Conservation (phyloP, 2,329 filamentous ascomycete species). For the Alternaria gaisen region DNA sequence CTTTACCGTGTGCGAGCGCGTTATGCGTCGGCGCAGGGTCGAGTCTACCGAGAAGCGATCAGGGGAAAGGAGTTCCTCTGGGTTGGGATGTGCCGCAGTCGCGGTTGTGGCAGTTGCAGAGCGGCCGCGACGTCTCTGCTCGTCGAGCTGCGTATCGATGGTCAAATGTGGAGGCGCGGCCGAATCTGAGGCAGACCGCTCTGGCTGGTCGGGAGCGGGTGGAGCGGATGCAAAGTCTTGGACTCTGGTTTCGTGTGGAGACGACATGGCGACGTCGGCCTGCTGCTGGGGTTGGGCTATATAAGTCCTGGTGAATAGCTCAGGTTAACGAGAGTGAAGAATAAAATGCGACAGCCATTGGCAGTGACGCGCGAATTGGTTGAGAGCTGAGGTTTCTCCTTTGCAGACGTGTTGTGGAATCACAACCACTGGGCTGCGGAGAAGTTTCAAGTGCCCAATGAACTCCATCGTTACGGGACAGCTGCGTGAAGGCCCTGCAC, state of each 20-base stretch:
- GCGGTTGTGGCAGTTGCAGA: slow-evolving; percentile 39
- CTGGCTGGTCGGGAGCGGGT: slow-evolving; percentile 20
- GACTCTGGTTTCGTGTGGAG: slow-evolving; percentile 36
- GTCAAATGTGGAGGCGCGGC: slow-evolving; percentile 25
- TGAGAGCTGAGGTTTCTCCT: background rate
- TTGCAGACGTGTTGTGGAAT: slow-evolving; percentile 1
- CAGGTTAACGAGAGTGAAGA: slow-evolving; percentile 4
- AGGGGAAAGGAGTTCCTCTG: slow-evolving; percentile 39
- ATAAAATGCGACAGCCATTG: slow-evolving; percentile 3
- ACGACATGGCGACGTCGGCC: slow-evolving; percentile 32
- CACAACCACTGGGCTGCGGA: slow-evolving; percentile 2
- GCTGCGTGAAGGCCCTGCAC: background rate
- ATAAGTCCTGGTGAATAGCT: too few species aligned
- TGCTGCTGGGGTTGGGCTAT: background rate
- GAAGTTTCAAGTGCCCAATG: slow-evolving; percentile 4
- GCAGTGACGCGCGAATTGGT: background rate
- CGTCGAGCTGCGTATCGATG: slow-evolving; percentile 39
- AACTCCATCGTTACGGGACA: background rate
- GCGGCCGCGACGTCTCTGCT: slow-evolving; percentile 34
- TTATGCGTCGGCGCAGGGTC: slow-evolving; percentile 48
- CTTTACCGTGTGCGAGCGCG: slow-evolving; percentile 57
- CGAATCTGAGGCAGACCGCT: slow-evolving; percentile 16
- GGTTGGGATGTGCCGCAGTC: slow-evolving; percentile 36
- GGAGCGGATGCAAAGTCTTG: slow-evolving; percentile 45
- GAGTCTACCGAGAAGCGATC: slow-evolving; percentile 47